Evolutionary conservation across 2,329 filamentous ascomycete genomes (phyloP).

Genomic region (Hypoxylon sp.): DNA sequence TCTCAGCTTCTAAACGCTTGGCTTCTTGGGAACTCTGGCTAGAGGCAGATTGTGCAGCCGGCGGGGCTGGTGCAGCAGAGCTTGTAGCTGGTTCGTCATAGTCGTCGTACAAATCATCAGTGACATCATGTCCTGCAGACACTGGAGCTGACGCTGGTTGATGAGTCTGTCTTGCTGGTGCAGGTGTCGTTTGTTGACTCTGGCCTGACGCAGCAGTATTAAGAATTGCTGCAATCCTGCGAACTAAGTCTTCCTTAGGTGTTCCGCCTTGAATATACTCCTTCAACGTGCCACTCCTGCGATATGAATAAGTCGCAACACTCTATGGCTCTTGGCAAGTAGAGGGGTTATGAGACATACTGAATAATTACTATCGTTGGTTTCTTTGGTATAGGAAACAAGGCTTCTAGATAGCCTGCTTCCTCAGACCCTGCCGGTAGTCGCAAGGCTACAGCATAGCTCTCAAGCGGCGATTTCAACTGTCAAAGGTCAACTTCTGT

Average conservation of each 20-base stretch:
- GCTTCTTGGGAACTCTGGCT: slow-evolving; percentile 51
- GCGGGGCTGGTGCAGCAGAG: slow-evolving; percentile 16
- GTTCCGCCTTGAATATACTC: slow-evolving; percentile 80
- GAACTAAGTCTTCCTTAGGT: slow-evolving; percentile 76
- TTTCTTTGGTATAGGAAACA: slow-evolving; percentile 84
- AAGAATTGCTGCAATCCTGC: slow-evolving; percentile 65
- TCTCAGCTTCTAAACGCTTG: slow-evolving; percentile 62
- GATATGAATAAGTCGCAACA: slow-evolving; percentile 25
- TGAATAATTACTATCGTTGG: slow-evolving; percentile 86
- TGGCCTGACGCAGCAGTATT: slow-evolving; percentile 44
- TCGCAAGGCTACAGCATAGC: slow-evolving; percentile 78
- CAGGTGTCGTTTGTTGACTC: slow-evolving; percentile 33
- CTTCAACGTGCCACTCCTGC: slow-evolving; percentile 79
- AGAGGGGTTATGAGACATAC: slow-evolving; percentile 59
- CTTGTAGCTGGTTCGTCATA: slow-evolving; percentile 17
- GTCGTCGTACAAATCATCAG: slow-evolving; percentile 43
- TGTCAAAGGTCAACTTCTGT: slow-evolving; percentile 53
- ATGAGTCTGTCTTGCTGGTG: slow-evolving; percentile 21
- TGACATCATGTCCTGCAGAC: slow-evolving; percentile 10
- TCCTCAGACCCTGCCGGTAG: slow-evolving; percentile 82
- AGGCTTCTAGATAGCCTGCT: slow-evolving; percentile 83
- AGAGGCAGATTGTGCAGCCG: slow-evolving; percentile 9
- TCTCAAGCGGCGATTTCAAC: slow-evolving; percentile 70
- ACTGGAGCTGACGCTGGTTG: slow-evolving; percentile 26
- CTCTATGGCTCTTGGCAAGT: neutral